Evolutionary conservation across 192 early-diverging fungal species (phyloP), one percentile per base, ranked within the genome.

Genomic region (Paraglomus occultum): DNA sequence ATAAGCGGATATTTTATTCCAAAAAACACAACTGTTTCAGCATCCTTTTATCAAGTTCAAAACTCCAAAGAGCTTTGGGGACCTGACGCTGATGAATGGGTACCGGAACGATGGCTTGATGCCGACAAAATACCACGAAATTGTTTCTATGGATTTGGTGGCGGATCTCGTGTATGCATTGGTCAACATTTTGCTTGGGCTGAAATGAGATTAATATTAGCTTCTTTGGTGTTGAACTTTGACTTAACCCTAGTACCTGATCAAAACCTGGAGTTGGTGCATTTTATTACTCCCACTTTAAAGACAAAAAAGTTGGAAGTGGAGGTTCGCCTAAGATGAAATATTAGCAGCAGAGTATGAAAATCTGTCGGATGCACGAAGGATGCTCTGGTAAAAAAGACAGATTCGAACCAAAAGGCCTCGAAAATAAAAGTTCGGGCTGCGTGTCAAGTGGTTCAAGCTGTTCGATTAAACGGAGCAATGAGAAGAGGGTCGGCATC

Each of bases 91-190:
- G 78, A 88, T 7, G 53, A 78, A 51, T 88, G 85, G 59, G 70
- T 75, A 0, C 86, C 86, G 0, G 86, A 87, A 62, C 76, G 85
- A 15, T 87, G 82, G 81, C 48, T 80, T 11, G 54, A 67, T 65
- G 67, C 8, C 71, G 63, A 67, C 14, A 57, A 6, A 48, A 71
- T 76, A 73, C 75, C 77, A 46, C 62, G 71, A 14, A 72, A 80
- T 62, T 74, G 79, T 64, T 82, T 83, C 68, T 76, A 73, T 20
- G 76, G 79, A 2, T 86, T 86, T 64, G 78, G 79, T 40, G 72
- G 71, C 6, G 83, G 85, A n/a, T 74, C 80, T 9, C 54, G 85
- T 14, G 76, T 77, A 59, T 87, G 85, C 51, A 76, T 87, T 17
- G 85, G 83, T 8, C 75, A 77, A 51, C 80, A 81, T 45, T 77